Conservation (phyloP, 495 filamentous ascomycete genomes). For the Oidiodendron maius region DNA sequence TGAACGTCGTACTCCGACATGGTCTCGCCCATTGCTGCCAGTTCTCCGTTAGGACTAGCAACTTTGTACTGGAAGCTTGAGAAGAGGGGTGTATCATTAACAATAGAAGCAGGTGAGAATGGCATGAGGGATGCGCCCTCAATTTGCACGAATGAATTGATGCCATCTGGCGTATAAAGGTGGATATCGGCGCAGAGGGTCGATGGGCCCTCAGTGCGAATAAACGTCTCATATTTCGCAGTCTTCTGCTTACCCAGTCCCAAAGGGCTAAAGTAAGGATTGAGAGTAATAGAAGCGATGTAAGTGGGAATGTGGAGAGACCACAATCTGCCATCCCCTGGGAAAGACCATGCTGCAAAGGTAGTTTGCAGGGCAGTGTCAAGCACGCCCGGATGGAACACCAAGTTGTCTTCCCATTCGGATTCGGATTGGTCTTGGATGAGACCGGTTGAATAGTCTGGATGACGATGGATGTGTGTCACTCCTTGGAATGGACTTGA, state of each 20-base stretch:
- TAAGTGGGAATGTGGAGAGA: constrained; percentile 25
- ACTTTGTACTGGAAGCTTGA: not conserved
- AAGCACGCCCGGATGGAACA: constrained; percentile 33
- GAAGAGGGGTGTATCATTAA: not conserved
- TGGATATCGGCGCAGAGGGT: not conserved
- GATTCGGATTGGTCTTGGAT: constrained; percentile 3
- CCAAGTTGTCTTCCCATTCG: not conserved
- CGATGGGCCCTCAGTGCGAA: not conserved
- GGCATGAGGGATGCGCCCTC: not conserved
- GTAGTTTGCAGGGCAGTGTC: constrained; percentile 37
- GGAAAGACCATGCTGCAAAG: constrained; percentile 33
- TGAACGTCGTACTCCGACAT: too few relatives aligned
- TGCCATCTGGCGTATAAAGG: not conserved
- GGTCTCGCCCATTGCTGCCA: too few relatives aligned
- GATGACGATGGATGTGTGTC: constrained; percentile 3
- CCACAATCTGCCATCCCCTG: constrained; percentile 27
- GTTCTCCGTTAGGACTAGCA: not conserved
- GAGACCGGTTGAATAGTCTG: constrained; percentile 2
- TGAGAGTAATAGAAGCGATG: constrained; percentile 10
- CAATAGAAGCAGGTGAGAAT: not conserved
- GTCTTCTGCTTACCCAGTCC: not conserved
- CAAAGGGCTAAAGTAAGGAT: not conserved
- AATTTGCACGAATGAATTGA: not conserved
- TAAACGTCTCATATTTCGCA: too few relatives aligned
- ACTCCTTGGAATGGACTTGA: constrained; percentile 15